Conservation (phyloP, 108 stramenopile genomes). For the Epithemia pelagica region DNA sequence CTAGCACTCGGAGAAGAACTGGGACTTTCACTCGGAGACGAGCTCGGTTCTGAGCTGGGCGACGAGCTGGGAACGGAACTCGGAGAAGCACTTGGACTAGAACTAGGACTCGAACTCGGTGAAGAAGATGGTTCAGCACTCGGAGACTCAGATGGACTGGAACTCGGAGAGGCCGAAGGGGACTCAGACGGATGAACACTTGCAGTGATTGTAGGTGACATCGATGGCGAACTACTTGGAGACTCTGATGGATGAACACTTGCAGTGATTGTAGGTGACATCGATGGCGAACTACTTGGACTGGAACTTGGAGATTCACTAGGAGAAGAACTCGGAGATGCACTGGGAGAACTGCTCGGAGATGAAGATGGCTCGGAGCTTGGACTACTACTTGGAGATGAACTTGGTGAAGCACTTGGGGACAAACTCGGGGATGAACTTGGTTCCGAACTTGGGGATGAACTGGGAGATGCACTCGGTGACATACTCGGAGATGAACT, state of each 20-base stretch:
- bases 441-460: not conserved
- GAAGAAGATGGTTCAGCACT: not conserved
- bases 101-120: not conserved
- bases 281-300: not conserved
- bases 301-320: not conserved
- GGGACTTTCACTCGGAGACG: not conserved
- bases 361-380: not conserved
- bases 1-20: not conserved
- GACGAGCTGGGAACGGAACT: not conserved
- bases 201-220: not conserved
- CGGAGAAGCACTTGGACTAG: not conserved
- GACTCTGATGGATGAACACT: not conserved
- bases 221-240: not conserved
- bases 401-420: slow-evolving; percentile 4
- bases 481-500: not conserved
- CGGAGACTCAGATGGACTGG: not conserved
- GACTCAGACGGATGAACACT: not conserved
- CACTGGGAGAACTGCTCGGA: slow-evolving; percentile 1
- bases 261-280: too few relatives aligned
- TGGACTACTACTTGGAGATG: not conserved
- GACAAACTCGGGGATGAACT: not conserved
- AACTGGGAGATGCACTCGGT: slow-evolving; percentile 6
- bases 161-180: not conserved
- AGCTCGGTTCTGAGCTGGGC: slow-evolving; percentile 5
- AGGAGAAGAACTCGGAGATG: not conserved